Conservation (phyloP, 345 rosid genomes). For the Eucalyptus cloeziana region DNA sequence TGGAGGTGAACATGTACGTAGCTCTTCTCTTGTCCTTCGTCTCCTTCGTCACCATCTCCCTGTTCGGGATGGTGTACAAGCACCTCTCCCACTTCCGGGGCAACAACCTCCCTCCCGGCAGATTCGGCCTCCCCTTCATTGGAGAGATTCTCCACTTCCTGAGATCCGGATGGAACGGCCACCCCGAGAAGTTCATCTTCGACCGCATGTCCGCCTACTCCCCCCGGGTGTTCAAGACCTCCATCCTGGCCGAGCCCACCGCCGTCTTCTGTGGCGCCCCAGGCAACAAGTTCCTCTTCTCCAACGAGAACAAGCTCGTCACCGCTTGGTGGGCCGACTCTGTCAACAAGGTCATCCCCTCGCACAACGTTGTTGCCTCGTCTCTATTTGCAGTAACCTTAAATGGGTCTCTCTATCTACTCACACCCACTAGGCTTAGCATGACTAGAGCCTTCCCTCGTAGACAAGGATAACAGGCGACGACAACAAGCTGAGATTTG, state of each 20-base stretch:
- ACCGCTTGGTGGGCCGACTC: constrained; percentile 25
- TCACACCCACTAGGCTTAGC: too few relatives aligned
- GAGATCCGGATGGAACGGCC: constrained; percentile 15
- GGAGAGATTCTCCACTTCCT: constrained; percentile 24
- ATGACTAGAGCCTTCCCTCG: too few relatives aligned
- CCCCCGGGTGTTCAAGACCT: constrained; percentile 13
- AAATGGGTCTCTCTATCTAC: too few relatives aligned
- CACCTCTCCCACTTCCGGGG: constrained; percentile 7
- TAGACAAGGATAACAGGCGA: too few relatives aligned
- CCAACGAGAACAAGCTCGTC: constrained; percentile 27
- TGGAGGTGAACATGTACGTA: background rate
- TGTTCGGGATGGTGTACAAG: constrained; percentile 7
- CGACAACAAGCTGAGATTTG: too few relatives aligned
- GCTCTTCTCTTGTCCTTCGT: constrained; percentile 2
- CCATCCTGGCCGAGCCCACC: constrained; percentile 10
- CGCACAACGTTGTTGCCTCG: too few relatives aligned
- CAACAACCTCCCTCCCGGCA: constrained; percentile 20
- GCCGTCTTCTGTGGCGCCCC: constrained; percentile 11
- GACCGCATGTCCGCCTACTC: constrained; percentile 3
- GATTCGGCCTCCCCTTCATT: constrained; percentile 4
- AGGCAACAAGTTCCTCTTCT: constrained; percentile 17
- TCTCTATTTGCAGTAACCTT: too few relatives aligned
- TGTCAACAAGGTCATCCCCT: constrained; percentile 22
- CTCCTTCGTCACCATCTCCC: background rate
- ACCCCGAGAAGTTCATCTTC: constrained; percentile 17